A percentile compares a stretch with the other conserved stretches of the same genome.
Conservation (phyloP, 441 rosid genomes). For the Populus hybrid region DNA sequence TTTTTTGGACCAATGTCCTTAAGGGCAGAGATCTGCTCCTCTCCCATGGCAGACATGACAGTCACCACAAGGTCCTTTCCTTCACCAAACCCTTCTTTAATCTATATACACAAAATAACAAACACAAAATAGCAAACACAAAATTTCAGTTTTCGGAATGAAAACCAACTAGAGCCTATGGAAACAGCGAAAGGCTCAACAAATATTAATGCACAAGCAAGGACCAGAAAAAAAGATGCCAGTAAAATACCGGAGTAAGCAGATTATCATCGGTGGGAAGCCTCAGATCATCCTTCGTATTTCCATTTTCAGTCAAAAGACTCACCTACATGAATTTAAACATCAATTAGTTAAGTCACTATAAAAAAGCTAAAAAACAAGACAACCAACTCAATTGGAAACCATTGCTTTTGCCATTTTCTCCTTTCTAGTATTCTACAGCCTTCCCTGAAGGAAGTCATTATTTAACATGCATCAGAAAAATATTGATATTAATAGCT, state of each 20-base stretch:
- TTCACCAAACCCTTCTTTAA: slow-evolving; percentile 65
- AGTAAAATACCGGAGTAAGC: slow-evolving; percentile 44
- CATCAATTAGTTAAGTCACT: not conserved
- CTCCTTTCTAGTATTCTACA: not conserved
- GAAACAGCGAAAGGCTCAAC: not conserved
- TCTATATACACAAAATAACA: slow-evolving; percentile 30
- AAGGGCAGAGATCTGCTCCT: slow-evolving; percentile 81
- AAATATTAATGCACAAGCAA: not conserved
- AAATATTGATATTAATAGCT: not conserved
- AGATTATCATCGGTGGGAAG: slow-evolving; percentile 80
- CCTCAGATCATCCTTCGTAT: slow-evolving; percentile 85
- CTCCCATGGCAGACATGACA: slow-evolving; percentile 90
- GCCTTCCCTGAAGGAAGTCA: not conserved
- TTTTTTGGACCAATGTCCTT: slow-evolving; percentile 78
- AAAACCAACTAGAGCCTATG: not conserved
- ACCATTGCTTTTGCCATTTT: not conserved
- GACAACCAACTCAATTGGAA: not conserved
- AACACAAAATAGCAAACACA: not conserved
- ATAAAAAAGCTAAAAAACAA: not conserved
- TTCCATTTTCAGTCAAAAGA: slow-evolving; percentile 78
- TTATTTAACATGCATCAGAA: not conserved
- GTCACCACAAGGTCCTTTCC: slow-evolving; percentile 77
- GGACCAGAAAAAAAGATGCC: too few species aligned
- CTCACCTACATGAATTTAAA: slow-evolving; percentile 54
- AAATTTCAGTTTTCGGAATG: not conserved